These are phyloP conservation scores for Mycogone perniciosa DNA, from an alignment of 2,329 filamentous ascomycete species.

Conservation along the genomic window DNA sequence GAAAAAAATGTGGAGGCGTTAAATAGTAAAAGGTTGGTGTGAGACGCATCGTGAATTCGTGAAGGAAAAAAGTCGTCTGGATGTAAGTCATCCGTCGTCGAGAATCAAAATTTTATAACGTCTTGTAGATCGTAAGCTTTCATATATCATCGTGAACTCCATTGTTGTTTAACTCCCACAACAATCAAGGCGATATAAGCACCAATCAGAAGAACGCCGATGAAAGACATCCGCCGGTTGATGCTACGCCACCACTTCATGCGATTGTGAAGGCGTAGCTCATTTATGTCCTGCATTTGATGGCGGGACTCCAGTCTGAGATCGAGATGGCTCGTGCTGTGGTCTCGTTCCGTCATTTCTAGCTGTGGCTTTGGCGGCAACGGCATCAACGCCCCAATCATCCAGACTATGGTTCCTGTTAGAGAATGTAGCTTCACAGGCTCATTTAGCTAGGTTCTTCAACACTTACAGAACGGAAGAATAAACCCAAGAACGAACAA, in stretches of 20 bases:
- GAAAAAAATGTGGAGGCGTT: neutral
- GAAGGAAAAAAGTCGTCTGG: slow-evolving; percentile 1
- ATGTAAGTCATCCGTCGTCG: neutral
- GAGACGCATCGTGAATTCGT: no score
- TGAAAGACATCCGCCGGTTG: slow-evolving; percentile 52
- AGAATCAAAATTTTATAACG: neutral
- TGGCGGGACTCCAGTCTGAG: slow-evolving; percentile 30
- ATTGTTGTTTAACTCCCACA: slow-evolving; percentile 45
- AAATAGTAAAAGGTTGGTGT: neutral
- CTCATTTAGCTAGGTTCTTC: neutral
- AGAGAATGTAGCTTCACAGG: slow-evolving; percentile 13
- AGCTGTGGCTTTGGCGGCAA: slow-evolving; percentile 53
- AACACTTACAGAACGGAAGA: slow-evolving; percentile 59
- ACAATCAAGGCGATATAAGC: slow-evolving; percentile 46
- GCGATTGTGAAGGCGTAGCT: slow-evolving; percentile 43
- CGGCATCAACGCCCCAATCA: slow-evolving; percentile 68
- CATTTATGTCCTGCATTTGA: slow-evolving; percentile 32
- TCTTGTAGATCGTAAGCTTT: neutral
- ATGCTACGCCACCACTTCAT: slow-evolving; percentile 55
- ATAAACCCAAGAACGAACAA: slow-evolving; percentile 73
- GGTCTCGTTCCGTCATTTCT: slow-evolving; percentile 44
- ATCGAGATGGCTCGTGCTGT: slow-evolving; percentile 35
- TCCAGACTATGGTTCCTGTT: slow-evolving; percentile 55
- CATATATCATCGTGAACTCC: slow-evolving; percentile 25
- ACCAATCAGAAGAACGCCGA: slow-evolving; percentile 49